Evolutionary conservation across 192 early-diverging fungal species (phyloP), one percentile per base, ranked within the genome.

Genomic region (Backusella parvicylindrica): DNA sequence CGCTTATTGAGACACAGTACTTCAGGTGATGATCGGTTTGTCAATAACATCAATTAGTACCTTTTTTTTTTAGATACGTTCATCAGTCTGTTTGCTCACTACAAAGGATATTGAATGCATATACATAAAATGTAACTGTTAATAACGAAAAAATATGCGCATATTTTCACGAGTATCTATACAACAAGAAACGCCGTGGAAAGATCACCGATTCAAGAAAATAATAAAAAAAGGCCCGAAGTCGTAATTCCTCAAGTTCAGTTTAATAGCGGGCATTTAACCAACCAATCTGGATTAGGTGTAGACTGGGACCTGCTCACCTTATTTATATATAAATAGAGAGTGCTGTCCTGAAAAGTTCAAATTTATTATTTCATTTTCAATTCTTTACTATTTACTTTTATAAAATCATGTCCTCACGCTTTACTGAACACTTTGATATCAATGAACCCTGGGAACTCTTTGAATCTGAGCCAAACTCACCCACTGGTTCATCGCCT

Each of bases 361-460:
- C 21, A 15, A n/a, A 15, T 35, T 8, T 8, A 6, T 16, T 28
- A 18, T 30, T n/a, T 31, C 28, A 26, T 68, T 23, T 68, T 28
- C 18, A 6, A 3, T n/a, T 69, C 47, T 43, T 70, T 28, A 18
- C 30, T 9, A 1, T 43, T 70, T 43, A 16, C 11, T 26, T 43
- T 12, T 26, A n/a, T n/a, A 15, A 31, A 15, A 41, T 16, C 23
- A 70, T 70, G 68, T 30, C 37, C 28, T 70, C 68, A 30, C 37
- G 68, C 13, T 70, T 70, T 70, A 70, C 68, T 43, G 68, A 70
- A 47, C 18, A 38, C 40, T 70, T 70, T 41, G 41, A 70, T 47
- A 26, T 70, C 1, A 28, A 70, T 30, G 37, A 41, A 23, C 21
- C 41, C 21, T 68, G 66, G 66, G 66, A 68, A 68, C 21, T 38